Conservation (phyloP, 106 monocot genomes). For the Alisma plantagoaquatica region DNA sequence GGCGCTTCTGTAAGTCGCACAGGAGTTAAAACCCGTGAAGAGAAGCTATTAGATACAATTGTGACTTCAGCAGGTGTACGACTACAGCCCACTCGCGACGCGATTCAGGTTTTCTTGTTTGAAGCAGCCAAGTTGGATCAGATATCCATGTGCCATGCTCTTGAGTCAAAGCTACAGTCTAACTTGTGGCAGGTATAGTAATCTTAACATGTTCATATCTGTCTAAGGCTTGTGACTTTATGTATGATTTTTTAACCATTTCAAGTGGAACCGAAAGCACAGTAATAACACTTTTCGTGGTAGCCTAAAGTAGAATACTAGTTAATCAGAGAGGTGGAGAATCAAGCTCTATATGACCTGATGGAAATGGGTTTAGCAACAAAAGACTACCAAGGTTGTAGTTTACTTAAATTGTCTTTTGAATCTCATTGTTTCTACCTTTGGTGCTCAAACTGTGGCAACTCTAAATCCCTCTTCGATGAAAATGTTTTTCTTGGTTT, state of each 20-base stretch:
- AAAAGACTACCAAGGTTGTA: too few relatives aligned
- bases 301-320: background rate
- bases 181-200: constrained; percentile 83
- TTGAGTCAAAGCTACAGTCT: constrained; percentile 85
- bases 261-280: background rate
- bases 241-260: background rate
- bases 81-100: constrained; percentile 93
- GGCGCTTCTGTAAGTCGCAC: constrained; percentile 25
- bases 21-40: constrained; percentile 63
- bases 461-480: too few relatives aligned
- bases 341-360: background rate
- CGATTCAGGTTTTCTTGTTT: constrained; percentile 64
- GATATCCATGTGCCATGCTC: constrained; percentile 55
- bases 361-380: background rate
- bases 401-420: too few relatives aligned
- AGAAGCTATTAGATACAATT: constrained; percentile 87
- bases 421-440: too few relatives aligned
- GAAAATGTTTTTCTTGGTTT: too few relatives aligned
- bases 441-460: too few relatives aligned
- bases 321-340: background rate
- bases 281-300: background rate
- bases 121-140: constrained; percentile 71
- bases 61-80: constrained; percentile 91
- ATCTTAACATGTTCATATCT: background rate
- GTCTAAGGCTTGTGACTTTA: background rate